phyloP scores from a whole-genome alignment of 75 land plant species.

The Sequoia sempervirens region DNA sequence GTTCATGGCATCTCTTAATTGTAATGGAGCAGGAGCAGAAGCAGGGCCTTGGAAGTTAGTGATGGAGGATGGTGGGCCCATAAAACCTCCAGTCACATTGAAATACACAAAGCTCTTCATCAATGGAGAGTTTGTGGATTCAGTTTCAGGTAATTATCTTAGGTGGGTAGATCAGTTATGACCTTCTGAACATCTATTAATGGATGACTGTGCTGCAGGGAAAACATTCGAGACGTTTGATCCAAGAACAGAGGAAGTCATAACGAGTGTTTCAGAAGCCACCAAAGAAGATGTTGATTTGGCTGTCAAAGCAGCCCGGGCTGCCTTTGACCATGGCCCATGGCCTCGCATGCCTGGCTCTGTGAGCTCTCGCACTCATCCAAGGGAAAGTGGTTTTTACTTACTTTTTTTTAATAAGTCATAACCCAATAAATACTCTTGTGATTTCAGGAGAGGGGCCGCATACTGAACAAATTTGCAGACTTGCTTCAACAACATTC shows the following conservation, averaged over 20 bases:
- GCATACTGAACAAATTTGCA: constrained; percentile 58
- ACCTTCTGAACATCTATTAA: too few relatives aligned
- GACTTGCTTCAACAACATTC: constrained; percentile 60
- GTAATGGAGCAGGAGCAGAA: too few relatives aligned
- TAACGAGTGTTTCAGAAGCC: constrained; percentile 24
- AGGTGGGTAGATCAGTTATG: too few relatives aligned
- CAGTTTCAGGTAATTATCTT: constrained; percentile 50
- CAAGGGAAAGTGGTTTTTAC: too few relatives aligned
- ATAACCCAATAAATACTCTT: too few relatives aligned
- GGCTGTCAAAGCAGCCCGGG: constrained; percentile 21
- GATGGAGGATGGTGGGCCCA: too few relatives aligned
- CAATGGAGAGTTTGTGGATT: constrained; percentile 68
- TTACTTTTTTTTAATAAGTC: too few relatives aligned
- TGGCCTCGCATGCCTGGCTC: too few relatives aligned
- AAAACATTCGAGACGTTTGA: constrained; percentile 26
- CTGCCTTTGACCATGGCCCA: constrained; percentile 20
- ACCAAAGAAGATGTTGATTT: constrained; percentile 22
- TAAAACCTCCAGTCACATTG: neutral
- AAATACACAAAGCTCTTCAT: constrained; percentile 77
- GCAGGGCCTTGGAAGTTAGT: too few relatives aligned
- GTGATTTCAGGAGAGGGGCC: constrained; percentile 51
- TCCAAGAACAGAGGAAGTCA: constrained; percentile 23
- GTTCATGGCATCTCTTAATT: too few relatives aligned
- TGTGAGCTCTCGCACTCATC: too few relatives aligned
- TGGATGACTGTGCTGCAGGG: constrained; percentile 4